These are phyloP conservation scores for Xylariaceae sp. DNA, from an alignment of 2,329 filamentous ascomycete species.

Conservation along the genomic window DNA sequence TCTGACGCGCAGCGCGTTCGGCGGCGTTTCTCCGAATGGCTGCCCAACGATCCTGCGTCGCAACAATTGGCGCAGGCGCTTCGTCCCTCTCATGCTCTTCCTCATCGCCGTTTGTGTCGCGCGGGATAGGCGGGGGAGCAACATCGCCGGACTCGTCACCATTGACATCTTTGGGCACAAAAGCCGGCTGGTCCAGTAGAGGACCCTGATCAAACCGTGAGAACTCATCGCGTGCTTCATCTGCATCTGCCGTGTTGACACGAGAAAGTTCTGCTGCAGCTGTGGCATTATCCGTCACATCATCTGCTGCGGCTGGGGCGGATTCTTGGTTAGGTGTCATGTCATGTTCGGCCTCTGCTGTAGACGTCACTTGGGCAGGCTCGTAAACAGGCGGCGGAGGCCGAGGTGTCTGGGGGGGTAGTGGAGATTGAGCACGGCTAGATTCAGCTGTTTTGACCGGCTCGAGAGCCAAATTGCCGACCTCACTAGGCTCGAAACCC, in stretches of 20 bases:
- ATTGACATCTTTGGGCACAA: slow-evolving; percentile 58
- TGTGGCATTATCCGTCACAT: slow-evolving; percentile 43
- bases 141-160: slow-evolving; percentile 45
- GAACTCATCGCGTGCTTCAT: slow-evolving; percentile 58
- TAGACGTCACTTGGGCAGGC: slow-evolving; percentile 25
- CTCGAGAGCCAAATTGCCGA: slow-evolving; percentile 45
- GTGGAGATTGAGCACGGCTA: slow-evolving; percentile 28
- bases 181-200: slow-evolving; percentile 79
- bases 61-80: slow-evolving; percentile 33
- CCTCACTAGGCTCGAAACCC: slow-evolving; percentile 49
- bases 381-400: slow-evolving; percentile 26
- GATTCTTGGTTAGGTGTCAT: slow-evolving; percentile 31
- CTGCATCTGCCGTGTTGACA: slow-evolving; percentile 55
- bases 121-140: slow-evolving; percentile 49
- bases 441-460: slow-evolving; percentile 29
- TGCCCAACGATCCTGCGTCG: slow-evolving; percentile 78
- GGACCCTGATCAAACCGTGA: slow-evolving; percentile 83
- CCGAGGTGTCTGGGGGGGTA: slow-evolving; percentile 26
- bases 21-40: slow-evolving; percentile 94
- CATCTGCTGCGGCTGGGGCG: slow-evolving; percentile 23
- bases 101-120: slow-evolving; percentile 34
- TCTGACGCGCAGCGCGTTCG: slow-evolving; percentile 65
- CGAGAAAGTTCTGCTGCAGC: slow-evolving; percentile 51
- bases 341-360: slow-evolving; percentile 26
- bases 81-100: slow-evolving; percentile 32